Conservation (phyloP, 768 basidiomycete species). For the Asterophora lycoperdoides region DNA sequence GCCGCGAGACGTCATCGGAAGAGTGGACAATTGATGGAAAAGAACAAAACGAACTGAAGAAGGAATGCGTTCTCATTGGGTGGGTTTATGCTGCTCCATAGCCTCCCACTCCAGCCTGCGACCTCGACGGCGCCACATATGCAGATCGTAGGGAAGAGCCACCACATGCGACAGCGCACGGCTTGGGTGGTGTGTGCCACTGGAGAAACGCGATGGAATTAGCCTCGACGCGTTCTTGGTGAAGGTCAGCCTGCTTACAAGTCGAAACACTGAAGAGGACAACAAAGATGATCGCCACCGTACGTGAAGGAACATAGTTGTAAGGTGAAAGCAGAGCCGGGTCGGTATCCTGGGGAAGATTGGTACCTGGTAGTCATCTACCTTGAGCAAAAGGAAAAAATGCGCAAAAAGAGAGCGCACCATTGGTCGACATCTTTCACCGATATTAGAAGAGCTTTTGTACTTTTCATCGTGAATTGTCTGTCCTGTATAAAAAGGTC, state of each 20-base stretch:
- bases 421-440: not conserved
- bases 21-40: not conserved
- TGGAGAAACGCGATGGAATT: conserved; percentile 14
- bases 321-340: conserved; percentile 20
- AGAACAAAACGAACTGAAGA: conserved; percentile 34
- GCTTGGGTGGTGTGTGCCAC: conserved; percentile 46
- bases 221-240: not conserved
- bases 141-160: conserved; percentile 45
- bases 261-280: conserved; percentile 36
- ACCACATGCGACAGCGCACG: conserved; percentile 43
- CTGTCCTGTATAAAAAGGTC: too few relatives aligned
- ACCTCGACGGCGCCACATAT: conserved; percentile 47
- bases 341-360: not conserved
- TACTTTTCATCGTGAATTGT: too few relatives aligned
- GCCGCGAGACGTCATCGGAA: not conserved
- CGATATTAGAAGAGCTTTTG: not conserved
- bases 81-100: conserved; percentile 43
- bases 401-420: not conserved
- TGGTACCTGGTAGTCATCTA: not conserved
- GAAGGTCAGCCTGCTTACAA: conserved; percentile 19
- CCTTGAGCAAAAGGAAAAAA: not conserved
- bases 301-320: conserved; percentile 36
- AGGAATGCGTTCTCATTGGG: conserved; percentile 25
- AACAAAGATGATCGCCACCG: conserved; percentile 35
- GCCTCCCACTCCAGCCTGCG: conserved; percentile 50